These are phyloP conservation scores for Pythium biforme DNA, from an alignment of 352 stramenopile species.

Conservation along the genomic window DNA sequence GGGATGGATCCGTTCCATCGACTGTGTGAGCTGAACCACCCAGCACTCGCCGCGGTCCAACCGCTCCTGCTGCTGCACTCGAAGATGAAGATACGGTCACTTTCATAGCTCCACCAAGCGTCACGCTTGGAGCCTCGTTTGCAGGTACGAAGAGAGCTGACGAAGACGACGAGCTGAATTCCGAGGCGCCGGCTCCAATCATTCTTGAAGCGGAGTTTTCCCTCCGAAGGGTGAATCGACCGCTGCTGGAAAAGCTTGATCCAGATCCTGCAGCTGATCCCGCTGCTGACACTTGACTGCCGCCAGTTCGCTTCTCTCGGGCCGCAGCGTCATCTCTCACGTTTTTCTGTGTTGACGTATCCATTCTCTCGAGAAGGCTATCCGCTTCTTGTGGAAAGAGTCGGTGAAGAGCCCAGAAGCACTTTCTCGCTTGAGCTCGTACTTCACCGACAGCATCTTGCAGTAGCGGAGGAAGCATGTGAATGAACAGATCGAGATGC, in stretches of 20 bases:
- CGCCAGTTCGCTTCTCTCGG: constrained; percentile 15
- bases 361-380: constrained; percentile 49
- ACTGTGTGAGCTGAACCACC: background rate
- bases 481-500: constrained; percentile 54
- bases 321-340: constrained; percentile 22
- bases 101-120: constrained; percentile 6
- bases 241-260: constrained; percentile 12
- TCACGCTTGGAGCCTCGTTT: background rate
- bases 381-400: constrained; percentile 65
- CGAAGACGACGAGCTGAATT: background rate
- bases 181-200: background rate
- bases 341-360: constrained; percentile 61
- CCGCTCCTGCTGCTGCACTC: background rate
- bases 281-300: background rate
- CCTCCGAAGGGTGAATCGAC: constrained; percentile 13
- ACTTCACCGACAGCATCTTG: constrained; percentile 73
- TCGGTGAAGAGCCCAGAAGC: constrained; percentile 73
- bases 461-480: constrained; percentile 57
- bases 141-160: background rate
- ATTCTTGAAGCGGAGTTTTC: constrained; percentile 11
- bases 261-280: background rate
- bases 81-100: background rate
- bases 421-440: constrained; percentile 73
- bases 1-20: constrained; percentile 4
- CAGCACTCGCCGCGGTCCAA: constrained; percentile 22